A percentile compares a stretch with the other conserved stretches of the same genome.
Conservation (phyloP, 2,329 filamentous ascomycete genomes). For the Fusarium keratoplasticum region DNA sequence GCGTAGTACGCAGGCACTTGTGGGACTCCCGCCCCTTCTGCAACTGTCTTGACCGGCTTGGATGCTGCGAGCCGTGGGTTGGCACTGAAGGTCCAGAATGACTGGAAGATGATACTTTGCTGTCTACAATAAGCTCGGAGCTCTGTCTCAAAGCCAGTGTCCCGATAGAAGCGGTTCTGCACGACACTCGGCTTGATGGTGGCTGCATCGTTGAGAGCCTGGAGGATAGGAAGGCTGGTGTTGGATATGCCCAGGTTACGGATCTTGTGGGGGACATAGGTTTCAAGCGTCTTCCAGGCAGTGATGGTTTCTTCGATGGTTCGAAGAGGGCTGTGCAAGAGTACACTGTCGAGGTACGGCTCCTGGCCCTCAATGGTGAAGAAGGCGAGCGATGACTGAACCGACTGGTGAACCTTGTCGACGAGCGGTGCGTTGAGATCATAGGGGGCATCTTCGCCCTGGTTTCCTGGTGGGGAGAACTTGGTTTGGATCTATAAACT, state of each 20-base stretch:
- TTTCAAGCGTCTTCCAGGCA: slow-evolving; percentile 75
- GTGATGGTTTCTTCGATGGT: slow-evolving; percentile 63
- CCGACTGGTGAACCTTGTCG: slow-evolving; percentile 74
- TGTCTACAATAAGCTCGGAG: slow-evolving; percentile 66
- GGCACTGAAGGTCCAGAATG: slow-evolving; percentile 66
- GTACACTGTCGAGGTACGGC: slow-evolving; percentile 75
- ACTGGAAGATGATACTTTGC: slow-evolving; percentile 59
- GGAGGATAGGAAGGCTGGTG: slow-evolving; percentile 68
- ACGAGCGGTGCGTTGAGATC: slow-evolving; percentile 66
- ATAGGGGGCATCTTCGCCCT: slow-evolving; percentile 73
- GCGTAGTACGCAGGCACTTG: slow-evolving; percentile 59
- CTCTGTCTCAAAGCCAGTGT: slow-evolving; percentile 68
- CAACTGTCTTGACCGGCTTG: slow-evolving; percentile 63
- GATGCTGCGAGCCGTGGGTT: slow-evolving; percentile 55
- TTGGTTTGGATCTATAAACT: slow-evolving; percentile 79
- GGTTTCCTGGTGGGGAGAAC: slow-evolving; percentile 74
- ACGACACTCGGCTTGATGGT: slow-evolving; percentile 67
- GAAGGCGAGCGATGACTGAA: slow-evolving; percentile 74
- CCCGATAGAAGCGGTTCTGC: slow-evolving; percentile 79
- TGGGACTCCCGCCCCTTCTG: slow-evolving; percentile 52
- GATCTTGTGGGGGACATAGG: slow-evolving; percentile 73
- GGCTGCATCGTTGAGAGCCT: slow-evolving; percentile 60
- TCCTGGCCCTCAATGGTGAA: slow-evolving; percentile 59
- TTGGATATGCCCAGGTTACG: slow-evolving; percentile 82
- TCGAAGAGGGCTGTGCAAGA: slow-evolving; percentile 74